Evolutionary conservation across 345 rosid species (phyloP).

Genomic region (Stellera chamaejasme): DNA sequence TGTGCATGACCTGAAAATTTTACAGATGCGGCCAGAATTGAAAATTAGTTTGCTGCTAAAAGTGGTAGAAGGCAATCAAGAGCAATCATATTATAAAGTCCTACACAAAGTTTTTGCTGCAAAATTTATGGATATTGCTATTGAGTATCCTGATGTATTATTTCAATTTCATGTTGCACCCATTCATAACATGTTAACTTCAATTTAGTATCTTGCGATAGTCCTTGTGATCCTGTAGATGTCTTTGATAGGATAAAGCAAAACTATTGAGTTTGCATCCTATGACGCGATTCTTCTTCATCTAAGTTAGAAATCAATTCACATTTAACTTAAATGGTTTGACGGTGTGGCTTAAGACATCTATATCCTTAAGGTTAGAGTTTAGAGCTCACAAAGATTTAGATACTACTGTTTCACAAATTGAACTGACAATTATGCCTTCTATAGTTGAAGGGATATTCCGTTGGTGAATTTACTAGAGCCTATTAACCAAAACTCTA

Average conservation of each 20-base stretch:
- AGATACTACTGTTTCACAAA: too few species aligned
- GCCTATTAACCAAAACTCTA: constrained; percentile 16
- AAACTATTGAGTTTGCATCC: too few species aligned
- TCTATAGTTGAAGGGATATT: constrained; percentile 22
- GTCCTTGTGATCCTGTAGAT: too few species aligned
- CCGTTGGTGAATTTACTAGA: constrained; percentile 33
- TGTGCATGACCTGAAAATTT: constrained; percentile 34
- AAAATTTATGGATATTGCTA: constrained; percentile 26
- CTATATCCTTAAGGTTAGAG: too few species aligned
- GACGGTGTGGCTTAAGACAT: too few species aligned
- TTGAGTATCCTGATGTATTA: constrained; percentile 35
- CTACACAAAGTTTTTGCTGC: constrained; percentile 25
- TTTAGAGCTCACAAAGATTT: too few species aligned
- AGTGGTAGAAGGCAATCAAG: constrained; percentile 23
- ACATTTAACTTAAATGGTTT: too few species aligned
- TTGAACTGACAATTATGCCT: not conserved
- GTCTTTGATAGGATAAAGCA: too few species aligned
- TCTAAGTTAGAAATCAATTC: too few species aligned
- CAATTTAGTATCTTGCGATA: too few species aligned
- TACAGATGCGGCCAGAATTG: constrained; percentile 37
- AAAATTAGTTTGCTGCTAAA: constrained; percentile 27
- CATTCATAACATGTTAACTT: too few species aligned
- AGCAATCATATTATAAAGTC: constrained; percentile 29
- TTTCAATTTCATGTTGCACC: not conserved
- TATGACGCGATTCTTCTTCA: too few species aligned